Conservation (phyloP, 441 rosid species). For the Populus hybrid region DNA sequence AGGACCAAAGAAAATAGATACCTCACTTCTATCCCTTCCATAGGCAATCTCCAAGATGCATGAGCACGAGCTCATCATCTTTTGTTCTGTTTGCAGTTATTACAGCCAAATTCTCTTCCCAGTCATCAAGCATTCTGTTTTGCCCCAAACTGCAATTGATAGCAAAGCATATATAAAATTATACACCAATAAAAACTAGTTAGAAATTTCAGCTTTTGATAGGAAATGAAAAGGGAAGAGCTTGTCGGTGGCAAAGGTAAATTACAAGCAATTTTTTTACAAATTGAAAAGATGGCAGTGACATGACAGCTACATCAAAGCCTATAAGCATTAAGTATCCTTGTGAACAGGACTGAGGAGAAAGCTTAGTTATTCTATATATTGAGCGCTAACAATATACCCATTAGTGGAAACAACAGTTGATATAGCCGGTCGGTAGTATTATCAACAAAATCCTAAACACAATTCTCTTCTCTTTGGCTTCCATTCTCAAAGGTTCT, state of each 20-base stretch:
- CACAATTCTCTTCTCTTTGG: not conserved
- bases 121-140: slow-evolving; percentile 87
- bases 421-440: not conserved
- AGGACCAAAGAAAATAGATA: slow-evolving; percentile 26
- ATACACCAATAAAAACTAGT: not conserved
- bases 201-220: not conserved
- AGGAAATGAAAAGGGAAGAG: not conserved
- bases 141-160: slow-evolving; percentile 52
- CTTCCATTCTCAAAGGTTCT: not conserved
- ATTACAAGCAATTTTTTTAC: not conserved
- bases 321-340: not conserved
- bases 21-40: slow-evolving; percentile 99
- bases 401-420: not conserved
- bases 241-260: not conserved
- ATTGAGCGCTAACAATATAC: not conserved
- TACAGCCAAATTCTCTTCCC: slow-evolving; percentile 98
- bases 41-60: slow-evolving; percentile 96
- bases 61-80: slow-evolving; percentile 92
- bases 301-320: not conserved
- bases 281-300: not conserved
- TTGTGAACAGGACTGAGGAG: not conserved
- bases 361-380: slow-evolving; percentile 1
- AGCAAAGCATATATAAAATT: slow-evolving; percentile 10
- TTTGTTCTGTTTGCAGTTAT: slow-evolving; percentile 96
- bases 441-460: not conserved